Conservation (phyloP, 768 basidiomycete genomes). For the Symmetrospora coprosmae region DNA sequence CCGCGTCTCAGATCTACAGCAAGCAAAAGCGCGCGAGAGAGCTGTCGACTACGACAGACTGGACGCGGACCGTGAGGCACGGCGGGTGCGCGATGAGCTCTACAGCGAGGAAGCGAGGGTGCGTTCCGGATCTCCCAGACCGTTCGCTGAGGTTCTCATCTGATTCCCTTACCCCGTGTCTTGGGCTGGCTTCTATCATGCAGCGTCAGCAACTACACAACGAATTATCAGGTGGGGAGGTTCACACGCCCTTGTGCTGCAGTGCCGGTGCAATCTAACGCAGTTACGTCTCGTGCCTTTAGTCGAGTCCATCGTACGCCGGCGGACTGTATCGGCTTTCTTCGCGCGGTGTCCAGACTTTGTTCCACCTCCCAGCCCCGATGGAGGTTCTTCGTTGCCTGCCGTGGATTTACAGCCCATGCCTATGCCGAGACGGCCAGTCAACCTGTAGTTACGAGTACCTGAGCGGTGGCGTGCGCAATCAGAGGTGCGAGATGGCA, state of each 20-base stretch:
- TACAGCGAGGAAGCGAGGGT: conserved; percentile 11
- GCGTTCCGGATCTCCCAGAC: not conserved
- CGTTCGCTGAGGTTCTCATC: not conserved
- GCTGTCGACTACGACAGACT: conserved; percentile 16
- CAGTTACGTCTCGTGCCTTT: not conserved
- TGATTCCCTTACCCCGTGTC: not conserved
- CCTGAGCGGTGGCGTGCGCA: no score
- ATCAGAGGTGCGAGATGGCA: no score
- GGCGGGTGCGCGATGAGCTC: conserved; percentile 6
- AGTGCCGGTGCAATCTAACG: not conserved
- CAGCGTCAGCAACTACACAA: conserved; percentile 20
- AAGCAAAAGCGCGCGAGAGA: not conserved
- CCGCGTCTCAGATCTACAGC: not conserved
- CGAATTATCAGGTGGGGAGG: conserved; percentile 8
- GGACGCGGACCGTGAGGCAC: conserved; percentile 1
- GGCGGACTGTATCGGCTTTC: conserved; percentile 16
- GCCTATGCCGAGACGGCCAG: not conserved
- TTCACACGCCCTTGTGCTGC: not conserved
- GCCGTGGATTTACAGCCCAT: conserved; percentile 10
- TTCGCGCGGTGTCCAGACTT: conserved; percentile 18
- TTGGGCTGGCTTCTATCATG: no score
- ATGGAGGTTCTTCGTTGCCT: not conserved
- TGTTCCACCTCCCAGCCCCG: not conserved
- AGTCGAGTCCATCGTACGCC: conserved; percentile 14
- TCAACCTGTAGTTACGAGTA: not conserved